phyloP scores from a whole-genome alignment of 2,329 filamentous ascomycete genomes.

The Laburnicola sp. region DNA sequence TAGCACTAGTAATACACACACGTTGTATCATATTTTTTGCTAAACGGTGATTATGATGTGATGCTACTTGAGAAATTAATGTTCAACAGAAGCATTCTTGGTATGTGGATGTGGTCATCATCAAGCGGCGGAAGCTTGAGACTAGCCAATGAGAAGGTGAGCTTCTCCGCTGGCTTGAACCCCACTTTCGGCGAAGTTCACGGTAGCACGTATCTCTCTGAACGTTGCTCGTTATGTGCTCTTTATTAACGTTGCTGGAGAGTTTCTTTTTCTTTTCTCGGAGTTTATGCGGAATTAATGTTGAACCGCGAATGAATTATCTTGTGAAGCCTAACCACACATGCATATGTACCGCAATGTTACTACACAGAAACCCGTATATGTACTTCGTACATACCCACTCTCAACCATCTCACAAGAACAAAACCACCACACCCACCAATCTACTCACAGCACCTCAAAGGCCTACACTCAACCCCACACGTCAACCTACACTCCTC shows the following conservation, averaged over 20 bases:
- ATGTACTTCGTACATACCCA: no score
- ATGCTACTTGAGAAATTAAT: neutral
- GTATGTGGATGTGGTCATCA: neutral
- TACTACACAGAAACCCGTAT: no score
- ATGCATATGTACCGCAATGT: no score
- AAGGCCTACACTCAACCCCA: slow-evolving; percentile 54
- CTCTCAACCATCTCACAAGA: no score
- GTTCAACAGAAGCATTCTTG: neutral
- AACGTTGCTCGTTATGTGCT: no score
- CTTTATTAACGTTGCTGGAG: no score
- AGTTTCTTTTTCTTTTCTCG: no score
- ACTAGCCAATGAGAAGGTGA: neutral
- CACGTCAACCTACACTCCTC: slow-evolving; percentile 58
- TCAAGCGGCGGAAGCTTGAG: neutral
- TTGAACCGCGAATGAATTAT: no score
- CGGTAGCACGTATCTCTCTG: no score
- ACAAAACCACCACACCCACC: no score
- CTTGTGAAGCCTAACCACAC: no score
- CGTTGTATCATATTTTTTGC: slow-evolving; percentile 1
- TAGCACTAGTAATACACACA: slow-evolving; percentile 6
- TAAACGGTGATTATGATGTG: neutral
- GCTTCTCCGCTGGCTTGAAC: neutral
- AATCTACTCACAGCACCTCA: slow-evolving; percentile 55
- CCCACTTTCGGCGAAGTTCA: neutral
- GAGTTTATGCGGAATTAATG: no score